Percentiles rank a stretch among this genome's conserved stretches.
phyloP scores from a whole-genome alignment of 352 stramenopile species.

The Nothophytophthora sp. region DNA sequence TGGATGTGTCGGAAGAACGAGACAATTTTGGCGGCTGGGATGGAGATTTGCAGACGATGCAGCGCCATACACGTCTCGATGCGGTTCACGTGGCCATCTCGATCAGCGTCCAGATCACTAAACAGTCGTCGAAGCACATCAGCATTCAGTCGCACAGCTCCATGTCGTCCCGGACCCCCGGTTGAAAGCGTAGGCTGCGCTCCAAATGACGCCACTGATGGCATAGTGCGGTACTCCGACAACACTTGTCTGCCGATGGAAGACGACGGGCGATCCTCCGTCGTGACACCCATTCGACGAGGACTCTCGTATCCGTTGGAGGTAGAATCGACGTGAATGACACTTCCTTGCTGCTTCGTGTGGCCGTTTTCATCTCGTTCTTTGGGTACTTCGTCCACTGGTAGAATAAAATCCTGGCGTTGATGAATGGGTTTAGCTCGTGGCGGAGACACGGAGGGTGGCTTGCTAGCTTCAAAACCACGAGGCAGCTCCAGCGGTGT shows the following conservation, averaged over 20 bases:
- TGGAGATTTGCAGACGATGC: constrained; percentile 65
- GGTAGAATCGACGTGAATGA: not conserved
- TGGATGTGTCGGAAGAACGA: constrained; percentile 71
- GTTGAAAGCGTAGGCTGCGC: constrained; percentile 19
- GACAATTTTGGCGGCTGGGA: constrained; percentile 57
- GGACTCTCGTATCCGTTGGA: constrained; percentile 5
- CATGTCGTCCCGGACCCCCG: constrained; percentile 6
- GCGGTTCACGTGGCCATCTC: constrained; percentile 68
- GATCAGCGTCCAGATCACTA: constrained; percentile 68
- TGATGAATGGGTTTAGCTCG: not conserved
- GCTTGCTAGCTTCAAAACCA: not conserved
- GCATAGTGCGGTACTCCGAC: constrained; percentile 71
- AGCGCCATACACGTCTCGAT: constrained; percentile 76
- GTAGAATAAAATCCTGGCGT: not conserved
- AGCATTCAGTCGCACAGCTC: constrained; percentile 30
- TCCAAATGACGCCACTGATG: constrained; percentile 61
- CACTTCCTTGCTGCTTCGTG: not conserved
- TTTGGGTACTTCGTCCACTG: not conserved
- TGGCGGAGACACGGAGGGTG: not conserved
- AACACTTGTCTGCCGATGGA: constrained; percentile 69
- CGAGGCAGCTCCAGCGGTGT: not conserved
- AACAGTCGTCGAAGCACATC: constrained; percentile 80
- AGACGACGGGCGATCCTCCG: constrained; percentile 23
- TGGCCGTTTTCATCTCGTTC: not conserved
- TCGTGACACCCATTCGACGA: not conserved